Percentiles rank a stretch among this genome's conserved stretches.
Conservation (phyloP, 495 filamentous ascomycete species). For the Collariella sp. region DNA sequence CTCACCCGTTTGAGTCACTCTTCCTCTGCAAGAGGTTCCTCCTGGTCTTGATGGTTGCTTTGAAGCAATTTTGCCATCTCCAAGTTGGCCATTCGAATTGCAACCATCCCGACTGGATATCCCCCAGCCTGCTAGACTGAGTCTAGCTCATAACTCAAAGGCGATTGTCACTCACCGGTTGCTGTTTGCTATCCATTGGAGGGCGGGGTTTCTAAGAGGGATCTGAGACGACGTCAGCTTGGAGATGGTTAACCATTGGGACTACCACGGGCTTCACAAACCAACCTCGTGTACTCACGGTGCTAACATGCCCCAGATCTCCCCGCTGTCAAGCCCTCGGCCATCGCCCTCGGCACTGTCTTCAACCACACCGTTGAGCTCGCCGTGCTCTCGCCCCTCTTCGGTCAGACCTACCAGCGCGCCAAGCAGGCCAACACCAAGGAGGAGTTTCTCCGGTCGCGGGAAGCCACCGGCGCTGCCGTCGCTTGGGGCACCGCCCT, state of each 20-base stretch:
- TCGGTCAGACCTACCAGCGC: conserved; percentile 90
- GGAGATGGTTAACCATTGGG: background rate
- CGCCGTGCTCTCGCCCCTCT: conserved; percentile 72
- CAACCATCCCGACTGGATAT: background rate
- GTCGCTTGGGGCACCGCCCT: conserved; percentile 86
- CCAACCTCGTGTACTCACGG: background rate
- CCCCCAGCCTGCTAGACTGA: background rate
- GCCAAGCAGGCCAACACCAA: conserved; percentile 87
- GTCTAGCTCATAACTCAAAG: background rate
- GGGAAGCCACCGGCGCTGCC: conserved; percentile 80
- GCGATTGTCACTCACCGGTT: background rate
- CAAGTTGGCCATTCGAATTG: background rate
- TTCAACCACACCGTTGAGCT: conserved; percentile 74
- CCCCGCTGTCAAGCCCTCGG: conserved; percentile 93
- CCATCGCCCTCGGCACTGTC: conserved; percentile 87
- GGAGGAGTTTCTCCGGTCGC: conserved; percentile 90
- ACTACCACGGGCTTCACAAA: background rate
- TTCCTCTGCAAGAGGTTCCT: background rate
- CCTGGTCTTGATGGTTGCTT: too few relatives aligned
- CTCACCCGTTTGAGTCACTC: background rate
- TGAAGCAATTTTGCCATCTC: background rate
- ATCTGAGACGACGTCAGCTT: background rate
- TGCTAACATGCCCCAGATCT: conserved; percentile 53
- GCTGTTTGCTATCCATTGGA: background rate
- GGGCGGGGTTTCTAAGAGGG: background rate